Base-by-base conservation (phyloP, 2,329 filamentous ascomycete genomes). In the Simplicillium aogashimaense region DNA sequence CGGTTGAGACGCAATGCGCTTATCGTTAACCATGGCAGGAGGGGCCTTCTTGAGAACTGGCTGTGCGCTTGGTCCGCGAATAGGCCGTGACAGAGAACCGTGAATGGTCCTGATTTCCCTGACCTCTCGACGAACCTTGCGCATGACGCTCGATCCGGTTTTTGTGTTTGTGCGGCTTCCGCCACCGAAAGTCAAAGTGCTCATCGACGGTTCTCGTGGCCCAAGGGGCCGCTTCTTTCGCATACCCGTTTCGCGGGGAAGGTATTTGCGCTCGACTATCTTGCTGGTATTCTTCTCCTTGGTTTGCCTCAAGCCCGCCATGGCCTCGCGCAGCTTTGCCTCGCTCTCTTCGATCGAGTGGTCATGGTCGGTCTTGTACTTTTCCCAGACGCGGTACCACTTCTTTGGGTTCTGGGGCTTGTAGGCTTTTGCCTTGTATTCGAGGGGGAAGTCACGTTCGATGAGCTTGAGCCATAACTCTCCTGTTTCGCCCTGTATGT, bases 381-480 rank as follows among this genome's bases (percentile, higher is more conserved):
- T 77, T 47, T 72, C 66, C 63, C 94, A 95, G 12, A 94, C 70
- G 41, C 82, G 78, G 55, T 81, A 78, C 88, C 88, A 95, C 44
- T 78, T 78, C 29, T 67, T 67, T 0, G 81, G 76, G 46, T 86
- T 72, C 41, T 71, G 70, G 1, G 85, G 84, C 17, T 76, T 66
- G 49, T 80, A 75, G 18, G 76, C 74, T 54, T 83, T 78, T 35
- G 66, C 64, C 33, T 79, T 68, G 47, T 64, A 61, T 58, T 78
- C 81, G 41, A 76, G 65, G 2, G 79, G 78, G 45, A 95, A 85
- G 52, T 95, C 80, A 36, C 79, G 76, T 38, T 76, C 74, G 58
- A 97, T 92, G 53, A 95, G 75, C 20, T 76, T 73, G 33, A 78
- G 63, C 90, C 90, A 95, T 45, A 90, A 66, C 50, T 88, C 83